These are phyloP conservation scores for Cladosporium velox DNA, from an alignment of 2,329 filamentous ascomycete genomes.

Conservation along the genomic window DNA sequence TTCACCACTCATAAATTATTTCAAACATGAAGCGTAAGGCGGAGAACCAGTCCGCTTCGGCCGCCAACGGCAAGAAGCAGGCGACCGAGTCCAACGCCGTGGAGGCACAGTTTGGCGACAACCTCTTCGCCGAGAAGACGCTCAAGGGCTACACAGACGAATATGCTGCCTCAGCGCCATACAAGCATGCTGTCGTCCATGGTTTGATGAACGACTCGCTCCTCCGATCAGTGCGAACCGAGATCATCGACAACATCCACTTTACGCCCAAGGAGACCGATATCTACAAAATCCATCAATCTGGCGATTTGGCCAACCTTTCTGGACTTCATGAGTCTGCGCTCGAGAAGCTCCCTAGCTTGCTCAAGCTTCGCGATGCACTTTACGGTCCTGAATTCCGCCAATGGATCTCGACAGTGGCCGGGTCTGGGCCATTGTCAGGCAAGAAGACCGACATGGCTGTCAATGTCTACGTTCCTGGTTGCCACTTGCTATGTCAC, in stretches of 20 bases:
- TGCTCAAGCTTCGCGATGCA: conserved; percentile 90
- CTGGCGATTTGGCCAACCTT: conserved; percentile 92
- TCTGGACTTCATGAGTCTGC: conserved; percentile 88
- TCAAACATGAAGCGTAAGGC: conserved; percentile 48
- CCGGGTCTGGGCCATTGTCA: conserved; percentile 81
- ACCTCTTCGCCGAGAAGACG: conserved; percentile 63
- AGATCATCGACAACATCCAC: conserved; percentile 86
- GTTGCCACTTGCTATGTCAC: conserved; percentile 92
- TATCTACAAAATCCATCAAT: conserved; percentile 99
- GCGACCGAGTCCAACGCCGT: conserved; percentile 42
- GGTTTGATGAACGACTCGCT: conserved; percentile 77
- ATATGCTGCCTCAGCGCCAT: conserved; percentile 68
- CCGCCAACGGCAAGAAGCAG: conserved; percentile 44
- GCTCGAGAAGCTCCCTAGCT: conserved; percentile 79
- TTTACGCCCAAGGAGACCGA: conserved; percentile 99
- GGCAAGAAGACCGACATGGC: conserved; percentile 98
- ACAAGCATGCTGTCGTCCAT: conserved; percentile 90
- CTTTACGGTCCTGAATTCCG: conserved; percentile 90
- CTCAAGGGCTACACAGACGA: conserved; percentile 61
- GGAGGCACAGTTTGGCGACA: conserved; percentile 63
- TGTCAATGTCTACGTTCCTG: conserved; percentile 96
- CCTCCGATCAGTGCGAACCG: conserved; percentile 80
- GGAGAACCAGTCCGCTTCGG: conserved; percentile 30
- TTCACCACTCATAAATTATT: not conserved
- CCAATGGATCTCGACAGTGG: conserved; percentile 83